Conservation (phyloP, 2,329 filamentous ascomycete species). For the Sporothrix pallida region DNA sequence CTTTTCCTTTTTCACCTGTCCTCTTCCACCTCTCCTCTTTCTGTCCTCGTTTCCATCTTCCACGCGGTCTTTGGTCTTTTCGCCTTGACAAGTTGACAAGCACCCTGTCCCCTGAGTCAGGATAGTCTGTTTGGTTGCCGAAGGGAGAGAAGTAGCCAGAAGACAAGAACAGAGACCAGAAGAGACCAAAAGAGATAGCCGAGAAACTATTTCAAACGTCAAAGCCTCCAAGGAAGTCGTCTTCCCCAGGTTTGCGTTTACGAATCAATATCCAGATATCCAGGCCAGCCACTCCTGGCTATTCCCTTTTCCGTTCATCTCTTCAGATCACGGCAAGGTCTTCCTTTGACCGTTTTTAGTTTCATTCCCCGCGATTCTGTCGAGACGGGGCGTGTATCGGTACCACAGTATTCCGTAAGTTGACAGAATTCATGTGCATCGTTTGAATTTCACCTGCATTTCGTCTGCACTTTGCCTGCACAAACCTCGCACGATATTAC, state of each 20-base stretch:
- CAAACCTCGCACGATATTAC: conserved; percentile 13
- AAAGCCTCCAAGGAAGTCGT: too few relatives aligned
- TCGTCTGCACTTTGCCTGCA: not conserved
- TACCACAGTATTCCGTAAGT: too few relatives aligned
- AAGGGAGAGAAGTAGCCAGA: not conserved
- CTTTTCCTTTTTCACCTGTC: not conserved
- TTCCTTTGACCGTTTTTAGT: not conserved
- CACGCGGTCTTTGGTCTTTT: not conserved
- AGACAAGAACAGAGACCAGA: too few relatives aligned
- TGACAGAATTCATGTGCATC: too few relatives aligned
- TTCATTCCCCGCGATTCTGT: not conserved
- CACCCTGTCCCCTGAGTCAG: not conserved
- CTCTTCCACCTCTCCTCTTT: not conserved
- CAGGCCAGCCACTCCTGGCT: not conserved
- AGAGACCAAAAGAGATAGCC: not conserved
- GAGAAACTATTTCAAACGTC: not conserved
- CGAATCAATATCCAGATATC: not conserved
- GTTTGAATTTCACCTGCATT: too few relatives aligned
- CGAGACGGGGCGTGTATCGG: too few relatives aligned
- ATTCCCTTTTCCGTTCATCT: conserved; percentile 1
- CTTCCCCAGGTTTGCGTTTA: not conserved
- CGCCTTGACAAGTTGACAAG: not conserved
- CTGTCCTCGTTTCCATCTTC: not conserved
- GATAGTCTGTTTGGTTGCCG: not conserved
- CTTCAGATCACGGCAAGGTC: not conserved